Base-by-base conservation (phyloP, 805 yeast species). In the Sungouiella thailandica region DNA sequence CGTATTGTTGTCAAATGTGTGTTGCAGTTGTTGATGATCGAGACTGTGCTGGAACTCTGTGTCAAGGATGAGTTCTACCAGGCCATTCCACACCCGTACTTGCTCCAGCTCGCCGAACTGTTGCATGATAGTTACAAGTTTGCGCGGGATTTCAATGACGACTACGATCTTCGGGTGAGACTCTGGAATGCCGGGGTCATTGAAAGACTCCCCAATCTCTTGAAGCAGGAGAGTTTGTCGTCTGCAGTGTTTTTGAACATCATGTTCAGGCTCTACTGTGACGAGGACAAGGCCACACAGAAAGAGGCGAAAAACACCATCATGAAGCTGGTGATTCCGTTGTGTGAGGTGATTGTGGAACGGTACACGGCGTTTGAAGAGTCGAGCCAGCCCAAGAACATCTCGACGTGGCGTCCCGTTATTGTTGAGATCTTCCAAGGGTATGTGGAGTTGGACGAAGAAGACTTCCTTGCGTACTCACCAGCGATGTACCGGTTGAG, bases 1-100 rank as follows among this genome's bases (percentile, higher is more conserved):
- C 70, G 83, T 0, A 86, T 90, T 52, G 95, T 93, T 27, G 86
- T 88, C 29, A 89, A 89, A 58, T 87, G 97, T 60, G 94, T 93
- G 15, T 65, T 90, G 45, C 97, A 93, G 53, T 65, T 90, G 37
- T 70, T 89, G 50, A 76, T 93, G 77, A 88, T 93, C 49, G 96
- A 90, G 55, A 75, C 86, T 0, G 68, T 87, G 17, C 78, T 84
- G 39, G 97, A 88, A 49, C 60, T 90, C 31, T 77, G 88, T 55
- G 87, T 82, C 29, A 69, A 66, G 35, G 83, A 82, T 35, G 64
- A 58, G 4, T 85, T 90, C 47, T 84, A 83, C 46, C 75, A 70
- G 31, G 49, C 70, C 16, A 74, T 88, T 35, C 94, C 97, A 10
- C 76, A 79, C 34, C 57, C 69, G 5, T 72, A 82, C 43, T 65